These are phyloP conservation scores for Cantharellus cinnabarinus DNA, from an alignment of 768 basidiomycete species.

Conservation along the genomic window DNA sequence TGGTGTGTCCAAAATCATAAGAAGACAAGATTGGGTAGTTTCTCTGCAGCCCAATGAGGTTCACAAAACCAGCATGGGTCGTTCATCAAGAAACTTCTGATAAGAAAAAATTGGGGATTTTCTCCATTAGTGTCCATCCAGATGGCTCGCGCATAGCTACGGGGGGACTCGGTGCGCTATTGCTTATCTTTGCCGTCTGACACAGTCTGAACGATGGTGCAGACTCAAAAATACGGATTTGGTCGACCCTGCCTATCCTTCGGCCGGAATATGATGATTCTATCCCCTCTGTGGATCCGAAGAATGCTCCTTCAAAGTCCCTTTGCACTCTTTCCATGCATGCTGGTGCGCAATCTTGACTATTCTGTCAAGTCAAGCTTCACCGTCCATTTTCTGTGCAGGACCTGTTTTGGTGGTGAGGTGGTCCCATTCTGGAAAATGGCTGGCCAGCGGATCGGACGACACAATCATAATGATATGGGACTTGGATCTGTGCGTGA, in stretches of 20 bases:
- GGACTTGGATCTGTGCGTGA: constrained; percentile 84
- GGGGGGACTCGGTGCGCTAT: constrained; percentile 40
- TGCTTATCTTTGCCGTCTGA: not conserved
- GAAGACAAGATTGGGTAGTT: not conserved
- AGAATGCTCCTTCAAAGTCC: constrained; percentile 35
- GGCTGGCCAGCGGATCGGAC: constrained; percentile 91
- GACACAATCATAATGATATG: constrained; percentile 92
- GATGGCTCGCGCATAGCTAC: constrained; percentile 95
- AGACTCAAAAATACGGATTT: constrained; percentile 91
- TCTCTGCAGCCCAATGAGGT: constrained; percentile 33
- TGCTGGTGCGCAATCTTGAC: constrained; percentile 28
- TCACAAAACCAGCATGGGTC: constrained; percentile 80
- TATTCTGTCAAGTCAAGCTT: not conserved
- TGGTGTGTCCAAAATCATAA: too few relatives aligned
- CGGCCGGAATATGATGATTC: constrained; percentile 46
- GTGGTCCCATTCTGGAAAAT: constrained; percentile 86
- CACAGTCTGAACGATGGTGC: not conserved
- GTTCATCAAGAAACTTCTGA: constrained; percentile 41
- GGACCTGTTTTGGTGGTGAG: constrained; percentile 69
- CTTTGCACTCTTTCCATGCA: constrained; percentile 86
- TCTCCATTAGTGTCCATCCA: constrained; percentile 84
- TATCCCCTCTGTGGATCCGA: constrained; percentile 17
- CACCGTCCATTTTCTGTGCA: constrained; percentile 5
- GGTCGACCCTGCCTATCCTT: constrained; percentile 93
- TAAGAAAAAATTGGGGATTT: constrained; percentile 59